These are phyloP conservation scores for Fistulifera pelliculosa DNA, from an alignment of 108 stramenopile species.

Conservation along the genomic window DNA sequence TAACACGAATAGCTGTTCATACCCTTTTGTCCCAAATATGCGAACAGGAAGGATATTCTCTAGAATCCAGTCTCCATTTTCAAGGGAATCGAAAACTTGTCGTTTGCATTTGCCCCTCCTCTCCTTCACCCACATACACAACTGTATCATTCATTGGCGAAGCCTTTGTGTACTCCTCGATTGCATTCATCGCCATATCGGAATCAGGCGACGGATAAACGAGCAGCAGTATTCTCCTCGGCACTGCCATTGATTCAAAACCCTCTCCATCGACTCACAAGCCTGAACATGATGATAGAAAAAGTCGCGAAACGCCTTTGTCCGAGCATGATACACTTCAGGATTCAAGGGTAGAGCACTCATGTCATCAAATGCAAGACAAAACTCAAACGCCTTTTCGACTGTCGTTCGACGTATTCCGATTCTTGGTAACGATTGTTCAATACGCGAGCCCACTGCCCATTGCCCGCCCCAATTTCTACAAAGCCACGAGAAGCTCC, in stretches of 20 bases:
- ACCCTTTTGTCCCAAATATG: slow-evolving; percentile 69
- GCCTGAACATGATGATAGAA: slow-evolving; percentile 55
- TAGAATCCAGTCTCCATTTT: slow-evolving; percentile 47
- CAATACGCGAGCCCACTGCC: slow-evolving; percentile 71
- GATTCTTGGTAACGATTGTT: slow-evolving; percentile 25
- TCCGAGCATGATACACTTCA: slow-evolving; percentile 57
- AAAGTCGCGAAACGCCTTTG: slow-evolving; percentile 55
- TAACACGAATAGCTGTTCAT: slow-evolving; percentile 66
- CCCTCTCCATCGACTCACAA: slow-evolving; percentile 23
- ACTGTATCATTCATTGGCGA: slow-evolving; percentile 46
- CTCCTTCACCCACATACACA: slow-evolving; percentile 58
- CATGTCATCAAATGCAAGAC: slow-evolving; percentile 64
- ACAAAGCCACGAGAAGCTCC: slow-evolving; percentile 51
- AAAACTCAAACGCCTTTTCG: slow-evolving; percentile 42
- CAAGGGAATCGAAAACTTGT: slow-evolving; percentile 58
- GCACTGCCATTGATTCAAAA: slow-evolving; percentile 40
- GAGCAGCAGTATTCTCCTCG: slow-evolving; percentile 63
- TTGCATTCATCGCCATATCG: slow-evolving; percentile 55
- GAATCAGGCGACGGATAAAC: slow-evolving; percentile 71
- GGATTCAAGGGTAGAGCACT: slow-evolving; percentile 52
- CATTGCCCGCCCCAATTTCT: slow-evolving; percentile 81
- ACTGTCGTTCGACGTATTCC: slow-evolving; percentile 6
- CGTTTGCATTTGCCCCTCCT: slow-evolving; percentile 66
- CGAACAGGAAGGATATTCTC: slow-evolving; percentile 41
- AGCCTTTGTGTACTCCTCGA: slow-evolving; percentile 41